A percentile compares a stretch with the other conserved stretches of the same genome.
Conservation (phyloP, 306 rosid species). For the Gleditsia sinensis region DNA sequence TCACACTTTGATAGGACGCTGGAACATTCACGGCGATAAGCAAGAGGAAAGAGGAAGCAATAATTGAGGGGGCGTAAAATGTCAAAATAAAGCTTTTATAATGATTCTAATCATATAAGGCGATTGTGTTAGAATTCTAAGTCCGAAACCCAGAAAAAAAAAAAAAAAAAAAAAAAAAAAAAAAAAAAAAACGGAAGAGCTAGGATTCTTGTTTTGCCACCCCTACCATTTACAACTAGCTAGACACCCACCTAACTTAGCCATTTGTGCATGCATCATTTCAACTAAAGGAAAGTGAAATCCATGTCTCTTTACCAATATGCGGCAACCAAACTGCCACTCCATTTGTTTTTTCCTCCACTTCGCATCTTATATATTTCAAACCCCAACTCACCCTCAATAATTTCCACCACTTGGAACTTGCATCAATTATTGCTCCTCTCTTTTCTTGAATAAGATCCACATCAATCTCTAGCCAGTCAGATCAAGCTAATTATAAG, state of each 20-base stretch:
- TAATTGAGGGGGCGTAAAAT: slow-evolving; percentile 44
- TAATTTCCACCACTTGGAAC: background rate
- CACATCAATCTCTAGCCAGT: too few species aligned
- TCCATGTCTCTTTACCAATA: background rate
- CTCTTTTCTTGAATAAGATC: background rate
- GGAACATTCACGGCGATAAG: background rate
- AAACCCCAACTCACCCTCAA: background rate
- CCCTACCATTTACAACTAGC: background rate
- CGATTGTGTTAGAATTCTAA: slow-evolving; percentile 25
- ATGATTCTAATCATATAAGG: slow-evolving; percentile 34
- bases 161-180: too few species aligned
- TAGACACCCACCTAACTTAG: too few species aligned
- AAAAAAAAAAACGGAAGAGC: too few species aligned
- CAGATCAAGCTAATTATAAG: too few species aligned
- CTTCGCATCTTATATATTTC: slow-evolving; percentile 28
- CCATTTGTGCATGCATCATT: too few species aligned
- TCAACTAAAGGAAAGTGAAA: slow-evolving; percentile 20
- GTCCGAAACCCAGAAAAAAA: background rate
- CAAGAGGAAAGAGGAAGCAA: slow-evolving; percentile 4
- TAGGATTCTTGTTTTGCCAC: background rate
- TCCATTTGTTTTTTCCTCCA: slow-evolving; percentile 4
- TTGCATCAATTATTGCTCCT: background rate
- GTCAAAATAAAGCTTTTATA: slow-evolving; percentile 47
- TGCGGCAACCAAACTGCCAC: slow-evolving; percentile 30
- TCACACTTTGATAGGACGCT: slow-evolving; percentile 32